Conservation (phyloP, 2,329 filamentous ascomycete genomes). For the Calonectria pauciramosa region DNA sequence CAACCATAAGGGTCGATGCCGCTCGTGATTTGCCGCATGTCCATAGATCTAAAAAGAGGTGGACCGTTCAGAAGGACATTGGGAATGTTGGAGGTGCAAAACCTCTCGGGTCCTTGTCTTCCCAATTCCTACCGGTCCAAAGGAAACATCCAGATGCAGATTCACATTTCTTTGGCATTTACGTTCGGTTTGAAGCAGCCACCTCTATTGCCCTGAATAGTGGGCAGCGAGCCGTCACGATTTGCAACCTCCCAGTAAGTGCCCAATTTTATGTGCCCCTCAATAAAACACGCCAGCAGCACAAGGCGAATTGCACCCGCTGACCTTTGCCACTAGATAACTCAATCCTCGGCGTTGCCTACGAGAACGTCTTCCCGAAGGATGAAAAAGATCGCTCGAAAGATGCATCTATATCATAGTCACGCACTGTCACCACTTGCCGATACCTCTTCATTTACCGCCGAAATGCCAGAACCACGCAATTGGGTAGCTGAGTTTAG, state of each 20-base stretch:
- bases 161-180: not conserved
- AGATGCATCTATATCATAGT: not conserved
- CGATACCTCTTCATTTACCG: not conserved
- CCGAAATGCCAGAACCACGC: not conserved
- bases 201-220: not conserved
- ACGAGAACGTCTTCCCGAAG: not conserved
- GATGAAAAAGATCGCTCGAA: not conserved
- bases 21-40: not conserved
- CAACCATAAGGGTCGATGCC: not conserved
- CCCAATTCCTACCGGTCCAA: not conserved
- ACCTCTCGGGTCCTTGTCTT: not conserved
- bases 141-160: not conserved
- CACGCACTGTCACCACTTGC: not conserved
- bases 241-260: not conserved
- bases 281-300: too few species aligned
- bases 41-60: not conserved
- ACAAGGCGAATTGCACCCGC: not conserved
- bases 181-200: not conserved
- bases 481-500: not conserved
- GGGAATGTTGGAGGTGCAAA: not conserved
- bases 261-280: not conserved
- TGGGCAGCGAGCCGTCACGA: not conserved
- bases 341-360: not conserved
- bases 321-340: not conserved
- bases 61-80: not conserved